Conservation (phyloP, 352 stramenopile genomes). For the Thalassiosira ordinaria region DNA sequence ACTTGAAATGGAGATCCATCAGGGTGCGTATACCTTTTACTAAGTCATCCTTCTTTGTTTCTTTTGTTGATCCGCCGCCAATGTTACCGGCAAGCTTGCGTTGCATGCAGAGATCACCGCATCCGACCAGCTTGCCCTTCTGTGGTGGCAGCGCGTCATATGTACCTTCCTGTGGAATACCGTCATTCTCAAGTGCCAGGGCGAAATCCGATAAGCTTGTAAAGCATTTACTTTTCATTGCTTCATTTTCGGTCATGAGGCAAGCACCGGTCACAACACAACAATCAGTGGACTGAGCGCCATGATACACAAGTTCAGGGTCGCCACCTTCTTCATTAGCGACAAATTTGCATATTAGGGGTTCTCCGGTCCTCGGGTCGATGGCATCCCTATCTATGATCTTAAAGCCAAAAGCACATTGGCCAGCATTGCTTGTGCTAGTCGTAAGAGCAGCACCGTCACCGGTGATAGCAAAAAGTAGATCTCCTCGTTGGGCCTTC, state of each 20-base stretch:
- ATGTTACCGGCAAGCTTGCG: neutral
- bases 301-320: neutral
- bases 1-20: neutral
- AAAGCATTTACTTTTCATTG: neutral
- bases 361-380: neutral
- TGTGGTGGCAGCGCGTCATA: neutral
- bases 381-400: neutral
- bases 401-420: neutral
- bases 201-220: neutral
- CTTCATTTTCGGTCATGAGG: neutral
- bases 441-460: neutral
- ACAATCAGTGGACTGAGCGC: neutral
- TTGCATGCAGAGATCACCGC: neutral
- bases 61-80: too few species aligned
- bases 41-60: conserved; percentile 3
- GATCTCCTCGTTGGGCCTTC: neutral
- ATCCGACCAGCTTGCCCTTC: neutral
- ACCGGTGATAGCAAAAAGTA: neutral
- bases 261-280: neutral
- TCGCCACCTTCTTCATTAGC: neutral
- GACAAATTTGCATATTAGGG: neutral
- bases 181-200: neutral
- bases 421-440: neutral
- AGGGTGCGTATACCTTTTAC: neutral
- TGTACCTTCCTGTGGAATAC: neutral